Percentiles rank a stretch among this genome's conserved stretches.
These are phyloP conservation scores for Pythium biforme DNA, from an alignment of 352 stramenopile genomes.

Conservation along the genomic window DNA sequence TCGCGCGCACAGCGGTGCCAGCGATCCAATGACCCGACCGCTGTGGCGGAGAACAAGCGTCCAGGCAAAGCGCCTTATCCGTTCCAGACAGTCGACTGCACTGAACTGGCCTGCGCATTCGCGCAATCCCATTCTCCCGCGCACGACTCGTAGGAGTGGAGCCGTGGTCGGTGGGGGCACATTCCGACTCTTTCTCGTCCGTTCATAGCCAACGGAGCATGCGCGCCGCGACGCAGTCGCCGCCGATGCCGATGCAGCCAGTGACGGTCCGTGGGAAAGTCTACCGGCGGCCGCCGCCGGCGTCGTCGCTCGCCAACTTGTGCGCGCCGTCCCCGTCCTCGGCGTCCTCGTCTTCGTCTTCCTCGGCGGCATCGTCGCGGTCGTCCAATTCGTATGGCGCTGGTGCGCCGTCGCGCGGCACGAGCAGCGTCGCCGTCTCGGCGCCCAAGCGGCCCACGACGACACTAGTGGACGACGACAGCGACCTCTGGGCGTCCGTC, in stretches of 20 bases:
- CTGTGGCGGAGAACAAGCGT: no score
- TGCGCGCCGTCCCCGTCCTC: constrained; percentile 18
- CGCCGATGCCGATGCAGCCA: no score
- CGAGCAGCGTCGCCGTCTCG: neutral
- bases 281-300: neutral
- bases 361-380: neutral
- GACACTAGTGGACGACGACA: constrained; percentile 7
- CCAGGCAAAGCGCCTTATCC: no score
- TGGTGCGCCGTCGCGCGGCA: neutral
- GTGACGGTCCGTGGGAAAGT: neutral
- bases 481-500: constrained; percentile 21
- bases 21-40: no score
- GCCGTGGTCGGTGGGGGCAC: neutral
- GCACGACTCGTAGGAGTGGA: neutral
- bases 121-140: neutral
- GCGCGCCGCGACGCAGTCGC: neutral
- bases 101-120: neutral
- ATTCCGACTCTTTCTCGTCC: neutral
- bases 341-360: constrained; percentile 9
- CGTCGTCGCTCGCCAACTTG: neutral
- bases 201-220: neutral
- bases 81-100: neutral
- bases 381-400: neutral
- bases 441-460: neutral
- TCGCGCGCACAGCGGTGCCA: neutral